These are phyloP conservation scores for Citrus sinensis DNA, from an alignment of 345 rosid genomes.

Conservation along the genomic window DVS_A1.0 CM039161.1:19058501-19059000, in stretches of 20 bases:
- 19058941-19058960: neutral
- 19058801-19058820: constrained; percentile 23
- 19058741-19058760: constrained; percentile 37
- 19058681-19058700: constrained; percentile 67
- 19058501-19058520: neutral
- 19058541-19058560: neutral
- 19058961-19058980: neutral
- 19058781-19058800: constrained; percentile 16
- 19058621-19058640: constrained; percentile 92
- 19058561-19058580: neutral
- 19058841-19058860: neutral
- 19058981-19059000: neutral
- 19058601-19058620: constrained; percentile 70
- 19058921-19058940: neutral
- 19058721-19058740: constrained; percentile 53
- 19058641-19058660: constrained; percentile 78
- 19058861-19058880: neutral
- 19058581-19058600: neutral
- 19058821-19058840: constrained; percentile 6
- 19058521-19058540: neutral
- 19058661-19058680: constrained; percentile 63
- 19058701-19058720: constrained; percentile 85
- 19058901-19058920: neutral
- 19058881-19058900: neutral
- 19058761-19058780: constrained; percentile 6